A percentile compares a stretch with the other conserved stretches of the same genome.
Evolutionary conservation across 176 grass and related monocot genomes (phyloP).

Genomic region (Poa pratensis): DNA sequence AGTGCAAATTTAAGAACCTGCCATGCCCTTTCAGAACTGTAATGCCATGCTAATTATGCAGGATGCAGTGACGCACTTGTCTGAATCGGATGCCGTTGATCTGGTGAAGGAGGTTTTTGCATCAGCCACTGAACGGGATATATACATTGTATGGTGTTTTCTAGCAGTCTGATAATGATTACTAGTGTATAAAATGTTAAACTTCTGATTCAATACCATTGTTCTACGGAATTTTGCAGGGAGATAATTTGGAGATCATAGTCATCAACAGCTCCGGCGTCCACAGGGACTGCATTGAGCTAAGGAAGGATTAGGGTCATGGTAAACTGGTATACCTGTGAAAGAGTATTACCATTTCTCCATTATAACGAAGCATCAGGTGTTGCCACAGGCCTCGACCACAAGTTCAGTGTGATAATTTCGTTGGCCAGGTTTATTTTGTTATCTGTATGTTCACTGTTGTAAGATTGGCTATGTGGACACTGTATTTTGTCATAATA

Average conservation of each 20-base stretch:
- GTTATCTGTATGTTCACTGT: neutral
- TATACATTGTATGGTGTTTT: constrained; percentile 61
- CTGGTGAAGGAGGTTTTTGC: constrained; percentile 78
- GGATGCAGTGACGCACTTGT: constrained; percentile 67
- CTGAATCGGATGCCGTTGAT: constrained; percentile 71
- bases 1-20: neutral
- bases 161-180: neutral
- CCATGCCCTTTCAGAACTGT: neutral
- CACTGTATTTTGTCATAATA: neutral
- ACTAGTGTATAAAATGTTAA: neutral
- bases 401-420: constrained; percentile 4
- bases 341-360: neutral
- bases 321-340: neutral
- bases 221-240: constrained; percentile 48
- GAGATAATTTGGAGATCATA: constrained; percentile 67
- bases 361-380: neutral
- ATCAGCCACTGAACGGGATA: constrained; percentile 73
- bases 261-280: constrained; percentile 56
- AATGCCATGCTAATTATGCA: constrained; percentile 30
- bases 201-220: neutral
- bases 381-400: neutral
- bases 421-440: neutral
- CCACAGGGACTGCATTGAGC: constrained; percentile 53
- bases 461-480: neutral
- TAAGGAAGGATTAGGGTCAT: constrained; percentile 55